Percentiles rank a stretch among this genome's conserved stretches.
Conservation (phyloP, 2,329 filamentous ascomycete species). For the Pezicula carpinea region DNA sequence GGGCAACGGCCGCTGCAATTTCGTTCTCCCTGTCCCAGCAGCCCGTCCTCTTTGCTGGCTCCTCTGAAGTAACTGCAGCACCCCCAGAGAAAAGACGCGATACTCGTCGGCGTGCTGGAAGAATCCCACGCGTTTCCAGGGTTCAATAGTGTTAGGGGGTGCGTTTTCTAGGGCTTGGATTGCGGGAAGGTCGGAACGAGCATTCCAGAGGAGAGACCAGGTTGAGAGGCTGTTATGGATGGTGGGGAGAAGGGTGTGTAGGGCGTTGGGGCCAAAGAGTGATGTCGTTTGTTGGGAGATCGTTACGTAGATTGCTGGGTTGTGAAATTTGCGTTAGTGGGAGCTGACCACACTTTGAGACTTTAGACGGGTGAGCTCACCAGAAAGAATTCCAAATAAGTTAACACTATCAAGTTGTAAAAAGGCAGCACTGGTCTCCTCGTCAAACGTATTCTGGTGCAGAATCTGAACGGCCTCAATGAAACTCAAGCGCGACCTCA, state of each 20-base stretch:
- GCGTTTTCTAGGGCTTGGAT: neutral
- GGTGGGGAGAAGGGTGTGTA: neutral
- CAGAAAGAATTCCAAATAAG: slow-evolving; percentile 1
- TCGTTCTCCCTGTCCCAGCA: neutral
- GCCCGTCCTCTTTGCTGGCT: neutral
- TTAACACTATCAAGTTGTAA: neutral
- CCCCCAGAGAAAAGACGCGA: neutral
- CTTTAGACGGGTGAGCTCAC: neutral
- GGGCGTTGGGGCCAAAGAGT: neutral
- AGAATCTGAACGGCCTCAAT: neutral
- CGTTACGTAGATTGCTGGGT: neutral
- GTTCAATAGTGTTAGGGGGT: neutral
- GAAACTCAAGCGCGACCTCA: neutral
- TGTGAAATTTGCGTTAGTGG: neutral
- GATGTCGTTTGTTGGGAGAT: neutral
- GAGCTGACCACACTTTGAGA: too few species aligned
- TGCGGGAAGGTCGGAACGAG: neutral
- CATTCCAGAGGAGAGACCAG: slow-evolving; percentile 1
- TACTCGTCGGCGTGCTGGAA: slow-evolving; percentile 2
- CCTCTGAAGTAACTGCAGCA: neutral
- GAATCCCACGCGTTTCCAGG: slow-evolving; percentile 1
- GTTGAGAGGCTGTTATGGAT: neutral
- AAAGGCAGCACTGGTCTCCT: neutral
- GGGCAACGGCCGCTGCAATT: neutral
- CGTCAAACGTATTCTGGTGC: neutral